Conservation (phyloP, 768 basidiomycete genomes). For the Rhodotorula taiwanensis region DNA sequence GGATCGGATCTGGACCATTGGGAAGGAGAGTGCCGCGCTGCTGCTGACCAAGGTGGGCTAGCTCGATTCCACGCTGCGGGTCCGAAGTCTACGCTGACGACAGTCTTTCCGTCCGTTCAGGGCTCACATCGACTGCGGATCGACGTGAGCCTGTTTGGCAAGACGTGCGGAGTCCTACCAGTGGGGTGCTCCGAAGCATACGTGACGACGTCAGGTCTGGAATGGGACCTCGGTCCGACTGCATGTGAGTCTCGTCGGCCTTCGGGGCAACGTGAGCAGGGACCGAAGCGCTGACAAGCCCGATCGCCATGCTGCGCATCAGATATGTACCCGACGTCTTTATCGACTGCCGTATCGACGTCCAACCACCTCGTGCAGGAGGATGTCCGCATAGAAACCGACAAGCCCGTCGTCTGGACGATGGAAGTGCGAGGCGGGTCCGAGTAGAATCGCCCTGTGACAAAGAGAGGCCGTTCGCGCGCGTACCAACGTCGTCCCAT, state of each 20-base stretch:
- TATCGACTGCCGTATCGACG: conserved; percentile 79
- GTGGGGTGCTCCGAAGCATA: conserved; percentile 70
- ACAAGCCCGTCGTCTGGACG: conserved; percentile 84
- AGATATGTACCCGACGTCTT: conserved; percentile 64
- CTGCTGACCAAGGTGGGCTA: conserved; percentile 69
- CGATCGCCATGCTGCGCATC: neutral
- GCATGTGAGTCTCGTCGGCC: conserved; percentile 9
- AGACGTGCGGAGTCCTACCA: conserved; percentile 90
- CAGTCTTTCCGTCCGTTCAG: conserved; percentile 47
- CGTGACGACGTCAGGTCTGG: conserved; percentile 73
- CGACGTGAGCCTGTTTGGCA: conserved; percentile 66
- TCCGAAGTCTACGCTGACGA: too few species aligned
- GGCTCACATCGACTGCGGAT: conserved; percentile 74
- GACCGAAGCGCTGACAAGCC: neutral
- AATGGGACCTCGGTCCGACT: conserved; percentile 76
- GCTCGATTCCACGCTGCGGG: neutral
- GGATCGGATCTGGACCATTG: conserved; percentile 62
- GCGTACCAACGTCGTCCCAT: too few species aligned
- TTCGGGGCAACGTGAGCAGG: too few species aligned
- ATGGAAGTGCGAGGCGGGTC: conserved; percentile 53
- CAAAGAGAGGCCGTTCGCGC: too few species aligned
- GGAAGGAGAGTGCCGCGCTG: conserved; percentile 90
- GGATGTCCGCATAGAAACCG: conserved; percentile 66
- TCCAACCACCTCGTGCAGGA: conserved; percentile 79
- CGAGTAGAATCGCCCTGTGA: too few species aligned